Evolutionary conservation across 441 rosid genomes (phyloP), one percentile per base, ranked within the genome.

Genomic region (Croton setiger): DNA sequence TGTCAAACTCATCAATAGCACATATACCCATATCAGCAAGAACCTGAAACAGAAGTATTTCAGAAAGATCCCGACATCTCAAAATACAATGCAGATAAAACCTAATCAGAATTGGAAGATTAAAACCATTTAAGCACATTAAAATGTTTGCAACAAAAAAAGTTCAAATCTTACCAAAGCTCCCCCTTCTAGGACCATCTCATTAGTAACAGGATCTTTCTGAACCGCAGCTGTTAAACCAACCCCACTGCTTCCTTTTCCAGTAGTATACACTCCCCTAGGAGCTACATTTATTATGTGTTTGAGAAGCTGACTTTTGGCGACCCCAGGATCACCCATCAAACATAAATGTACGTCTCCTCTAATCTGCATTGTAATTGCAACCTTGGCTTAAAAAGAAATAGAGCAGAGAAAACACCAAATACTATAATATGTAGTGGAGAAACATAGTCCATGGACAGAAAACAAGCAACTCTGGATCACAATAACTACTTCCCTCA

Each of bases 251-350:
- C 99, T 96, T 74, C 98, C 99, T 81, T 74, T 90, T 58, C 99
- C 98, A 59, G 99, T 96, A 47, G 99, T 96, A 78, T 96, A 96
- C 68, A 96, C 87, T 64, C 93, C 99, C 79, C 97, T 85, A 14
- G 99, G 99, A 55, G 99, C 98, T 60, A 96, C 97, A 72, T 93
- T 93, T 71, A 96, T 89, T 62, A 93, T 93, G 89, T 96, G 97
- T 90, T 96, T 96, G 72, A 96, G 95, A 80, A 96, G 99, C 84
- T 96, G 99, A 89, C 99, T 91, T 79, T 96, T 96, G 71, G 99
- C 99, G 79, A 96, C 99, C 57, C 99, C 98, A 85, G 98, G 98
- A 85, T 96, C 99, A 70, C 99, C 99, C 99, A 96, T 96, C 88
- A 93, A 74, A 76, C 99, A 96, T 74, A 96, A 80, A 83, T 96